Evolutionary conservation across 495 filamentous ascomycete genomes (phyloP).

Genomic region (Pyronema domesticum): DNA sequence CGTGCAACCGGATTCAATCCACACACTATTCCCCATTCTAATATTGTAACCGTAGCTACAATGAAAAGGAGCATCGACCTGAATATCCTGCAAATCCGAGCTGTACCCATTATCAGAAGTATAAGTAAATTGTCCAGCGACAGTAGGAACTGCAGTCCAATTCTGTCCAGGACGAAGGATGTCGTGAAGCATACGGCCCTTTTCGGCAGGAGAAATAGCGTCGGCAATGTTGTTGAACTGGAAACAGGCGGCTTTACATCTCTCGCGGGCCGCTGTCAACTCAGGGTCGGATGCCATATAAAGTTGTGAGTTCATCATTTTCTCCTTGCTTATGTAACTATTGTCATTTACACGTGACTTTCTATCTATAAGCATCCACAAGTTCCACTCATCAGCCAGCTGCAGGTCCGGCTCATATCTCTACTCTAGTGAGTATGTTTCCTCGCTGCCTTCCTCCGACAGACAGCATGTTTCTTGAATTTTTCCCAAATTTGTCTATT

Average conservation of each 20-base stretch:
- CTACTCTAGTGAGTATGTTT: too few relatives aligned
- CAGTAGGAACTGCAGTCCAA: conserved; percentile 14
- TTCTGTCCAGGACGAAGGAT: too few relatives aligned
- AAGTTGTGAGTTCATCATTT: conserved; percentile 73
- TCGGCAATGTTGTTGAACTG: conserved; percentile 62
- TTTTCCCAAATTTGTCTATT: too few relatives aligned
- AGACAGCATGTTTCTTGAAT: too few relatives aligned
- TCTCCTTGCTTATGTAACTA: too few relatives aligned
- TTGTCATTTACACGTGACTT: too few relatives aligned
- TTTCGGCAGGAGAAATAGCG: too few relatives aligned
- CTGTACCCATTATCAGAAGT: conserved; percentile 7
- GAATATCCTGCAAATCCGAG: conserved; percentile 51
- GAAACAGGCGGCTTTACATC: conserved; percentile 68
- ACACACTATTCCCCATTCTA: conserved; percentile 66
- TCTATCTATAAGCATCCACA: too few relatives aligned
- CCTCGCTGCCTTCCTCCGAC: too few relatives aligned
- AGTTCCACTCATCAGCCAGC: too few relatives aligned
- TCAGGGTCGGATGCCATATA: conserved; percentile 64
- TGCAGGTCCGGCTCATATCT: too few relatives aligned
- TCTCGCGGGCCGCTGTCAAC: conserved; percentile 67
- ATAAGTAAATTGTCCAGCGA: conserved; percentile 19
- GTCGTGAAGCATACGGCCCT: too few relatives aligned
- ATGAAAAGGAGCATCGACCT: conserved; percentile 75
- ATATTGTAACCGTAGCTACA: conserved; percentile 97
- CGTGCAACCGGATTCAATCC: conserved; percentile 68